A percentile compares a stretch with the other conserved stretches of the same genome.
These are phyloP conservation scores for Plasmodium cynomolgi DNA, from an alignment of 169 alveolate genomes.

Conservation along the genomic window DNA sequence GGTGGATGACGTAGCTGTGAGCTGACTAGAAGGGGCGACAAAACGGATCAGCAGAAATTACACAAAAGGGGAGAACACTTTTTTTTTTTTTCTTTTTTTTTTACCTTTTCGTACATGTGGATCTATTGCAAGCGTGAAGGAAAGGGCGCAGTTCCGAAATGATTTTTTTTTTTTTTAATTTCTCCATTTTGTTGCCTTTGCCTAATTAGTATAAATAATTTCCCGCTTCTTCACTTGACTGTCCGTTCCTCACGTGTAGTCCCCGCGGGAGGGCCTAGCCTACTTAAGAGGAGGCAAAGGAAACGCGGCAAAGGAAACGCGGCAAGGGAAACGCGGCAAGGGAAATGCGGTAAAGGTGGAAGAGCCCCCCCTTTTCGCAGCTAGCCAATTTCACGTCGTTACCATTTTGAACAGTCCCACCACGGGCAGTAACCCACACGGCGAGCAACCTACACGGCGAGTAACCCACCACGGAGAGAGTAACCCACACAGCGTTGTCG, in stretches of 20 bases:
- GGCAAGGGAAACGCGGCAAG: neutral
- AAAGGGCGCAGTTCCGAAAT: neutral
- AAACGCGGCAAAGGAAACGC: neutral
- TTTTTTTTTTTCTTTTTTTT: too few relatives aligned
- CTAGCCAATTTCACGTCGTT: neutral
- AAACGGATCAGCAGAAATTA: neutral
- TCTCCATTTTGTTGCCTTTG: neutral
- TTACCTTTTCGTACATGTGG: neutral
- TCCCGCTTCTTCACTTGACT: neutral
- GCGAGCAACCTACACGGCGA: too few relatives aligned
- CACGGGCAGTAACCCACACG: neutral
- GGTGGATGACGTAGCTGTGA: neutral
- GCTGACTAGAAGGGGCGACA: neutral
- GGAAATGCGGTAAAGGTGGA: too few relatives aligned
- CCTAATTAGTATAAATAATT: neutral
- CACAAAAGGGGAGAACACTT: neutral
- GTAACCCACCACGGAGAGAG: too few relatives aligned
- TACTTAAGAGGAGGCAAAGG: neutral
- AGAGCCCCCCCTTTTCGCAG: neutral
- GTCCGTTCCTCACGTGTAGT: neutral
- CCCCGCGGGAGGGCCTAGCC: neutral
- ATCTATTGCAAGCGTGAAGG: neutral
- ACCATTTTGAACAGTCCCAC: neutral
- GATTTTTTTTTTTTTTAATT: too few relatives aligned
- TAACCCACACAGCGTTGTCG: neutral